phyloP scores from a whole-genome alignment of 2,329 filamentous ascomycete species.

The Trichophyton mentagrophytes region DNA sequence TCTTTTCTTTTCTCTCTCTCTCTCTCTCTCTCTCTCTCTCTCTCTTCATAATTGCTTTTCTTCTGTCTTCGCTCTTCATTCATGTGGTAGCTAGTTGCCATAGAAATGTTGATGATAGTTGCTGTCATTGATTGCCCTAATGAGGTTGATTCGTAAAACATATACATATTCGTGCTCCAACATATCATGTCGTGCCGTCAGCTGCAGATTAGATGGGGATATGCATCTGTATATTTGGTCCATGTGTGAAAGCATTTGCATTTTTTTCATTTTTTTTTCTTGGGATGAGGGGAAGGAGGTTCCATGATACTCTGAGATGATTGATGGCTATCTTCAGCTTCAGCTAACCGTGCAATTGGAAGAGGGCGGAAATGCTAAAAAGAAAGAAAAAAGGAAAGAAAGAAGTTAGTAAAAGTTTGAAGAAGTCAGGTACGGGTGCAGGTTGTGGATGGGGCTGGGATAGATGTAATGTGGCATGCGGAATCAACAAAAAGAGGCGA shows the following conservation, averaged over 20 bases:
- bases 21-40: no score
- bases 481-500: constrained; percentile 29
- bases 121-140: background rate
- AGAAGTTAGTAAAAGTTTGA: constrained; percentile 2
- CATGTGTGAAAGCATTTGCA: background rate
- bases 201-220: background rate
- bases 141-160: constrained; percentile 1
- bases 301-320: background rate
- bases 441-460: background rate
- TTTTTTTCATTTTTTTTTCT: background rate
- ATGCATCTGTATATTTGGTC: background rate
- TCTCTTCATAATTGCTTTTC: background rate
- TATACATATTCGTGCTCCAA: constrained; percentile 1
- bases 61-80: background rate
- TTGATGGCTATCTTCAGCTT: background rate
- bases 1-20: background rate
- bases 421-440: background rate
- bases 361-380: constrained; percentile 24
- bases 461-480: background rate
- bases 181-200: background rate
- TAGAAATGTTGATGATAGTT: constrained; percentile 1
- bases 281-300: background rate
- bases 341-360: constrained; percentile 47
- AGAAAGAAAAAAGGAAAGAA: background rate
- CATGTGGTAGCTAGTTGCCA: background rate